A percentile compares a stretch with the other conserved stretches of the same genome.
These are phyloP conservation scores for Xylariaceae sp. DNA, from an alignment of 2,329 filamentous ascomycete genomes.

Conservation along the genomic window DNA sequence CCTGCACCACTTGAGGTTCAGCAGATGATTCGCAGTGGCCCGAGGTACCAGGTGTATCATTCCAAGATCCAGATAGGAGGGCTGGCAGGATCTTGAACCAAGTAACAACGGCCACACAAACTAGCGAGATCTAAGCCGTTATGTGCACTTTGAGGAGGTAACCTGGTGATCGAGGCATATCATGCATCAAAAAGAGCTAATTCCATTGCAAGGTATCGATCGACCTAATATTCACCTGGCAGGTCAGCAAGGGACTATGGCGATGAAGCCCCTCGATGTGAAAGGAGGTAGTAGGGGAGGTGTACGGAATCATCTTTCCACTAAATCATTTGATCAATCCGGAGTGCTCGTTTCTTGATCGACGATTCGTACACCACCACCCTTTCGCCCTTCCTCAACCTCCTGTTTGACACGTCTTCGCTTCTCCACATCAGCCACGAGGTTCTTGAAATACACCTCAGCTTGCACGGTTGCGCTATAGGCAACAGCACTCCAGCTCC, in stretches of 20 bases:
- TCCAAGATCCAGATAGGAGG: too few species aligned
- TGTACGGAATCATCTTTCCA: background rate
- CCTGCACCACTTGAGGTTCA: background rate
- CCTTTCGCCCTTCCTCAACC: slow-evolving; percentile 50
- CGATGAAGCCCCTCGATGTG: background rate
- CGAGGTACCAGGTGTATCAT: too few species aligned
- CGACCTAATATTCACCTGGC: background rate
- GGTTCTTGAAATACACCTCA: slow-evolving; percentile 81
- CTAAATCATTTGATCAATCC: slow-evolving; percentile 37
- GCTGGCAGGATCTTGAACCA: background rate
- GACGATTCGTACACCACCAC: slow-evolving; percentile 54
- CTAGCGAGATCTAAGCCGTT: too few species aligned
- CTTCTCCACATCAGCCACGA: slow-evolving; percentile 75
- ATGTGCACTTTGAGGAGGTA: background rate
- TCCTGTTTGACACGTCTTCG: slow-evolving; percentile 53
- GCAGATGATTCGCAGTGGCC: background rate
- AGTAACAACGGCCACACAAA: background rate
- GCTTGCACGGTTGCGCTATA: slow-evolving; percentile 84
- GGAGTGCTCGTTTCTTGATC: slow-evolving; percentile 47
- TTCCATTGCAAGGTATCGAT: background rate
- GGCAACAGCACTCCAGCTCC: slow-evolving; percentile 82
- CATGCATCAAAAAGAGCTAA: background rate
- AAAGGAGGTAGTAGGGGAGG: background rate
- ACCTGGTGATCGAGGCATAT: too few species aligned
- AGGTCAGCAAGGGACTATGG: background rate